These are phyloP conservation scores for Paramecium octaurelia DNA, from an alignment of 73 alveolate species.

Conservation along the genomic window DNA sequence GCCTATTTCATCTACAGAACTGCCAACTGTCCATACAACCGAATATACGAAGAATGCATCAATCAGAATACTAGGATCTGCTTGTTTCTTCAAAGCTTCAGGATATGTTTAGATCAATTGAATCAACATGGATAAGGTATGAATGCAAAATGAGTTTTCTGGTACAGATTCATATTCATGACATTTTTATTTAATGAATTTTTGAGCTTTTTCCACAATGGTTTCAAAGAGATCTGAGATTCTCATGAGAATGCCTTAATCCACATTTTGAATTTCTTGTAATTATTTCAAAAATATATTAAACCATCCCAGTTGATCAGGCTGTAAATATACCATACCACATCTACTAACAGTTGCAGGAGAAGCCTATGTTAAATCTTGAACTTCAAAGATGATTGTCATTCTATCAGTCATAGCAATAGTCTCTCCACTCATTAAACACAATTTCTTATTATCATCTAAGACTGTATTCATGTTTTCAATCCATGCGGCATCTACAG, in stretches of 20 bases:
- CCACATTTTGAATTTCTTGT: background rate
- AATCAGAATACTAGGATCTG: background rate
- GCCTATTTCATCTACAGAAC: slow-evolving; percentile 84
- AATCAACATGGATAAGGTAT: background rate
- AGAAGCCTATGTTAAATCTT: slow-evolving; percentile 90
- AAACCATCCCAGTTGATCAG: slow-evolving; percentile 85
- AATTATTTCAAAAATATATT: slow-evolving; percentile 44
- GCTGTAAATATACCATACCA: slow-evolving; percentile 98
- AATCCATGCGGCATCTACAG: slow-evolving; percentile 97
- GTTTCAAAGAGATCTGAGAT: slow-evolving; percentile 64
- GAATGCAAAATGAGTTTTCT: slow-evolving; percentile 53
- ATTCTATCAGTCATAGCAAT: slow-evolving; percentile 90
- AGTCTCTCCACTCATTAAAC: slow-evolving; percentile 92
- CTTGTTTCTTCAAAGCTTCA: background rate
- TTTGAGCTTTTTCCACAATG: slow-evolving; percentile 10
- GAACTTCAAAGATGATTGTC: slow-evolving; percentile 93
- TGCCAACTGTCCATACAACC: slow-evolving; percentile 90
- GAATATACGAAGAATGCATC: slow-evolving; percentile 89
- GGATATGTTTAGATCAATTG: background rate
- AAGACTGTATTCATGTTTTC: slow-evolving; percentile 97
- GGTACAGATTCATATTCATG: slow-evolving; percentile 62
- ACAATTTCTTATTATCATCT: slow-evolving; percentile 96
- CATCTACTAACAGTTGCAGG: slow-evolving; percentile 99
- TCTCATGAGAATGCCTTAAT: slow-evolving; percentile 57
- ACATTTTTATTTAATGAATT: slow-evolving; percentile 39